Base-by-base conservation (phyloP, 1,139 yeast genomes). In the Hyphopichia buzzinii region DNA sequence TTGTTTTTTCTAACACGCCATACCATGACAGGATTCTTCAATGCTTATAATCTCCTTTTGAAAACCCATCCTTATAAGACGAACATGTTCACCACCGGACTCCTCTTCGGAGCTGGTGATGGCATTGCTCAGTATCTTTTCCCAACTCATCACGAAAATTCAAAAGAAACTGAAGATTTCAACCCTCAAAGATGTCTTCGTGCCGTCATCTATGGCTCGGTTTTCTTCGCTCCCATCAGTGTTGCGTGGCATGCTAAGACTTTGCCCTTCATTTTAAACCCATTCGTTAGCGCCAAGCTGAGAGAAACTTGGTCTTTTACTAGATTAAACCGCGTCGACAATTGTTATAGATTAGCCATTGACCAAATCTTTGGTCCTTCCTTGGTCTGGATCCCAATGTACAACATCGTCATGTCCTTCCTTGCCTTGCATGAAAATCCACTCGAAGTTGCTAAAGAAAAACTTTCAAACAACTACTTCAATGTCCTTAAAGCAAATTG, bases 81-180 rank as follows among this genome's bases (percentile, higher is more conserved):
- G 39, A 80, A 80, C 50, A 73, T 79, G 58, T 37, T 71, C 23
- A 64, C 79, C 36, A 75, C 83, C 1, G 83, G 84, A 7, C 42
- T 78, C 19, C 64, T 87, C 24, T 87, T 87, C 55, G 92, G 87
- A 0, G 42, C 76, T 2, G 96, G 96, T 3, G 96, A 88, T 52
- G 58, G 66, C 2, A 50, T 84, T 22, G 95, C 96, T 0, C 96
- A 88, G 54, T 37, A 59, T 1, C 49, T 73, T 8, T 80, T 80
- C 52, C 75, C 79, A 3, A 66, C 60, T 34, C 42, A 39, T 19
- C 23, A 19, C 14, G 52, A 29, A 17, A 8, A n/a, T 31, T 33
- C 26, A 27, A 21, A 31, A 37, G 46, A 36, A 41, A 42, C 34
- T 38, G 35, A 29, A 36, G 32, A 11, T 4, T 74, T 56, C 41